Evolutionary conservation across 768 basidiomycete genomes (phyloP).

Genomic region (Butyriboletus loyo): DNA sequence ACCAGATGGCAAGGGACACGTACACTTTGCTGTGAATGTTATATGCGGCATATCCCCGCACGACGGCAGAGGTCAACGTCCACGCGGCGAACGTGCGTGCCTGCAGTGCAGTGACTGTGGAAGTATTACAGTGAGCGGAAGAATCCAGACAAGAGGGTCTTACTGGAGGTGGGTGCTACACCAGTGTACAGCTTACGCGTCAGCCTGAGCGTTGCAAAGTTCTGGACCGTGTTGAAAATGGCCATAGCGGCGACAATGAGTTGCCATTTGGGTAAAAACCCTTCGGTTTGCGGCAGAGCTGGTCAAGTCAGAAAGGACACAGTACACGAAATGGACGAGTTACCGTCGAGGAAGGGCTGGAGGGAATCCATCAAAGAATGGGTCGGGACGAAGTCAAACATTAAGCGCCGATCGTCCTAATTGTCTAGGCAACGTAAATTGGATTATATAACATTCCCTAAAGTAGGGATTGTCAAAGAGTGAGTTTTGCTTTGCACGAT

Average conservation of each 20-base stretch:
- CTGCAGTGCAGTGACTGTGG: slow-evolving; percentile 78
- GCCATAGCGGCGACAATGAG: slow-evolving; percentile 75
- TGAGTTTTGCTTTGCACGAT: slow-evolving; percentile 20
- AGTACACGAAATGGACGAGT: neutral
- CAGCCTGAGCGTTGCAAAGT: slow-evolving; percentile 71
- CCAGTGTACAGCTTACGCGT: slow-evolving; percentile 73
- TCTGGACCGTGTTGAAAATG: slow-evolving; percentile 84
- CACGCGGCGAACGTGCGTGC: slow-evolving; percentile 89
- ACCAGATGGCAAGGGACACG: slow-evolving; percentile 22
- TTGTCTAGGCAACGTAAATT: slow-evolving; percentile 1
- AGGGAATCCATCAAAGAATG: slow-evolving; percentile 6
- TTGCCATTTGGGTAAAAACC: slow-evolving; percentile 86
- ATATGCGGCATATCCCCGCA: slow-evolving; percentile 88
- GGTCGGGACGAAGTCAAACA: neutral
- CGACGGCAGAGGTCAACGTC: slow-evolving; percentile 82
- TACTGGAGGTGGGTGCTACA: slow-evolving; percentile 40
- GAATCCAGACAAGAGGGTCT: neutral
- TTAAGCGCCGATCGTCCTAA: slow-evolving; percentile 18
- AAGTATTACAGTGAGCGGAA: neutral
- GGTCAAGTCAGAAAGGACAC: neutral
- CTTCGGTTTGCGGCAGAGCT: slow-evolving; percentile 66
- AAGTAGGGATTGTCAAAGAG: slow-evolving; percentile 9
- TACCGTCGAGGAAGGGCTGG: slow-evolving; percentile 26
- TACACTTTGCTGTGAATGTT: slow-evolving; percentile 81
- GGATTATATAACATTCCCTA: slow-evolving; percentile 31